Conservation (phyloP, 2,329 filamentous ascomycete genomes). For the Colletotrichum aenigma region DNA sequence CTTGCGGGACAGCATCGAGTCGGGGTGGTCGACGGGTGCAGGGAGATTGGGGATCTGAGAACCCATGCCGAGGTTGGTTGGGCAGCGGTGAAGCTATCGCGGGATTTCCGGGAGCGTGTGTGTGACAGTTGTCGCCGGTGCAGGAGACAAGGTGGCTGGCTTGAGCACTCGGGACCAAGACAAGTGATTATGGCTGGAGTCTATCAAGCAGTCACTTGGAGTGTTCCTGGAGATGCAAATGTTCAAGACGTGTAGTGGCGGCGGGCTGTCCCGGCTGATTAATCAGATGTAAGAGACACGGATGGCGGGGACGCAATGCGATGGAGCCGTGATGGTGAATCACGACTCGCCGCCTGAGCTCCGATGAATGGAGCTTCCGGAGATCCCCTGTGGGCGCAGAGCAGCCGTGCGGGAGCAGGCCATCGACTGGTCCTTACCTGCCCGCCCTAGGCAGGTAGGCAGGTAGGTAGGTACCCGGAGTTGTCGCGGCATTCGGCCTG, state of each 20-base stretch:
- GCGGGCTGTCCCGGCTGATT: conserved; percentile 11
- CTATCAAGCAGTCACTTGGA: background rate
- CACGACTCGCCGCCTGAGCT: conserved; percentile 10
- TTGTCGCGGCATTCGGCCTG: conserved; percentile 2
- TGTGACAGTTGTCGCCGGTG: background rate
- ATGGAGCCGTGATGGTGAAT: conserved; percentile 16
- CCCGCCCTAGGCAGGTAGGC: background rate
- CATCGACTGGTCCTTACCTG: conserved; percentile 1
- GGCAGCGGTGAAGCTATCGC: conserved; percentile 13
- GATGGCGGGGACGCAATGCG: background rate
- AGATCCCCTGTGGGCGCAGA: background rate
- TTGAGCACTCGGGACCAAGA: background rate
- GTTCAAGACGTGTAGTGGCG: background rate
- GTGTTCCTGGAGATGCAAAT: background rate
- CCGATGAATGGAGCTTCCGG: conserved; percentile 18
- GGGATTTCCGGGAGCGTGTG: background rate
- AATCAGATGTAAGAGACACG: conserved; percentile 9
- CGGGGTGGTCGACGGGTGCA: conserved; percentile 47
- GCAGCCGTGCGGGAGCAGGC: background rate
- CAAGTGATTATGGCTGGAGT: background rate
- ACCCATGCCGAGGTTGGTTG: conserved; percentile 13
- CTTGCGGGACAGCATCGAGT: conserved; percentile 74
- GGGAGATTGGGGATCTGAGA: conserved; percentile 44
- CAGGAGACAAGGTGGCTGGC: background rate
- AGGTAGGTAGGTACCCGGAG: background rate